Conservation (phyloP, 2,329 filamentous ascomycete genomes). For the Microthyrium microscopicum region DNA sequence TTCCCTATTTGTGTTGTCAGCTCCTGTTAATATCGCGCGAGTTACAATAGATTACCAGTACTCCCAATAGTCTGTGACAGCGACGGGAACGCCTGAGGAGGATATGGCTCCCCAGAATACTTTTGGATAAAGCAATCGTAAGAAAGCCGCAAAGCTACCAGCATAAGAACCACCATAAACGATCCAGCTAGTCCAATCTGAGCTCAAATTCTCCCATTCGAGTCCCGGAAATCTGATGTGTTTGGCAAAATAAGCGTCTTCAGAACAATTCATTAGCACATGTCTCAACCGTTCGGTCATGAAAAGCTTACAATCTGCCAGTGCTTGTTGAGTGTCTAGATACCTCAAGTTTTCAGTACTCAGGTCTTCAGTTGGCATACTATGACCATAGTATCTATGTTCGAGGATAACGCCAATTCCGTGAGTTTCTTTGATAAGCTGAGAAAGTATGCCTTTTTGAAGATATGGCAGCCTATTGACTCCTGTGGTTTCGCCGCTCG, state of each 20-base stretch:
- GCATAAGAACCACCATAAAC: conserved; percentile 76
- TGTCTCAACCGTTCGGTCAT: too few species aligned
- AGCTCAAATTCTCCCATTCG: conserved; percentile 49
- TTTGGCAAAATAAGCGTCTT: conserved; percentile 63
- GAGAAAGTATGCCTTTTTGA: conserved; percentile 59
- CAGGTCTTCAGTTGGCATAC: conserved; percentile 51
- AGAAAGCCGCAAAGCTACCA: conserved; percentile 60
- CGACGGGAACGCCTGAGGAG: conserved; percentile 62
- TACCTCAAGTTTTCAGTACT: conserved; percentile 58
- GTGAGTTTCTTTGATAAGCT: conserved; percentile 52
- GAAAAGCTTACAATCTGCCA: too few species aligned
- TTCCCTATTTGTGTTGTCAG: too few species aligned
- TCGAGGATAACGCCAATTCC: conserved; percentile 70
- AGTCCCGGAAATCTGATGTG: conserved; percentile 56
- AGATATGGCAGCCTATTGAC: conserved; percentile 49
- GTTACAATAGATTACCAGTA: too few species aligned
- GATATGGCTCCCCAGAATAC: conserved; percentile 65
- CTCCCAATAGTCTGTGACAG: conserved; percentile 60
- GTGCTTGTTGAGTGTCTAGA: conserved; percentile 64
- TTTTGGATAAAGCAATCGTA: conserved; percentile 61
- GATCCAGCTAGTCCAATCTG: conserved; percentile 52
- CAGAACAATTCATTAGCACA: too few species aligned
- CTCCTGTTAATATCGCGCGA: too few species aligned
- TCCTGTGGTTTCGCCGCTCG: conserved; percentile 53
- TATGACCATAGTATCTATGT: conserved; percentile 73